Conservation (phyloP, 257 asterid genomes). For the Solanum infundibuliforme region DNA sequence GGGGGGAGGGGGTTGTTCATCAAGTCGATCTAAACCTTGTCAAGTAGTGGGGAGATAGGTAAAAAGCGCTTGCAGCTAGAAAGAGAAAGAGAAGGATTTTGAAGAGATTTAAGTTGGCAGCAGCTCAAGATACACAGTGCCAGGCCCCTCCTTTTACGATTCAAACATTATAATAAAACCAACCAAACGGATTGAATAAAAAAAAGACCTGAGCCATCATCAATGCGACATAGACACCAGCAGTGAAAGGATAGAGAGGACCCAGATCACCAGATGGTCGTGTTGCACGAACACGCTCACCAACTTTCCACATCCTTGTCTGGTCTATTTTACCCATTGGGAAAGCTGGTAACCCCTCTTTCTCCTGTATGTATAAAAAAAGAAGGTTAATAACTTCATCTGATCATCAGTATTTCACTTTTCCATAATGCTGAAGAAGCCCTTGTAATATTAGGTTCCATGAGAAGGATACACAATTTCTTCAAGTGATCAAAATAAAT, state of each 20-base stretch:
- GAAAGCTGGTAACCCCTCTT: slow-evolving; percentile 84
- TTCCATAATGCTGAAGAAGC: neutral
- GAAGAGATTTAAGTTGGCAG: neutral
- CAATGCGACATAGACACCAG: slow-evolving; percentile 83
- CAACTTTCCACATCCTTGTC: slow-evolving; percentile 90
- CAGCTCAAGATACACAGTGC: neutral
- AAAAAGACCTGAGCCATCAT: slow-evolving; percentile 80
- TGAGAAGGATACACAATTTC: neutral
- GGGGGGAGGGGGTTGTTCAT: neutral
- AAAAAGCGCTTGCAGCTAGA: neutral
- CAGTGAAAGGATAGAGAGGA: slow-evolving; percentile 81
- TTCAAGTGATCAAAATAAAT: neutral
- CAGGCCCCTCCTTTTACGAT: neutral
- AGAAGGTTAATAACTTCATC: neutral
- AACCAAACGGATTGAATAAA: neutral
- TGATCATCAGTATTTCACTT: neutral
- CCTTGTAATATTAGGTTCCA: neutral
- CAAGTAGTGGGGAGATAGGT: neutral
- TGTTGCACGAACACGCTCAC: slow-evolving; percentile 66
- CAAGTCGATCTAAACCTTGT: neutral
- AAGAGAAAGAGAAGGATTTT: neutral
- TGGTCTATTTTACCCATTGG: slow-evolving; percentile 96
- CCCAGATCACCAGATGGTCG: slow-evolving; percentile 80
- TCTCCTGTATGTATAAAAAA: slow-evolving; percentile 40
- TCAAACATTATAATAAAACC: neutral